These are phyloP conservation scores for Aspergillus transmontanensis DNA, from an alignment of 2,329 filamentous ascomycete genomes.

Conservation along the genomic window DNA sequence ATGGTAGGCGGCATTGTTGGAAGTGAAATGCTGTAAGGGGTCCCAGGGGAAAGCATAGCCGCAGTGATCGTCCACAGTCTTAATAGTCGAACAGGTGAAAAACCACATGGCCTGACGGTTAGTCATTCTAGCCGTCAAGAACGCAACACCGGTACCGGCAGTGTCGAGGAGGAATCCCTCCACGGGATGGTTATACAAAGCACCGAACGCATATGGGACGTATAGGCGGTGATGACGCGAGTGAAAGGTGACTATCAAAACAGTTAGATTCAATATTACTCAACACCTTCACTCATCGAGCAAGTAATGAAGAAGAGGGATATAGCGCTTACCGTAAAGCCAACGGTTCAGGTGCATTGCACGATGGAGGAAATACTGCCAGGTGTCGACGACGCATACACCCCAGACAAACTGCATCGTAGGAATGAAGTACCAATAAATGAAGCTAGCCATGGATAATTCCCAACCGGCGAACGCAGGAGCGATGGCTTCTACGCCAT, in stretches of 20 bases:
- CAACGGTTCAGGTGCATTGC: conserved; percentile 97
- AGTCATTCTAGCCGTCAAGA: conserved; percentile 80
- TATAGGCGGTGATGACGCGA: conserved; percentile 95
- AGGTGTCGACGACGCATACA: conserved; percentile 81
- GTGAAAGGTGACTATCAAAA: conserved; percentile 75
- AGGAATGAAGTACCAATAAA: conserved; percentile 81
- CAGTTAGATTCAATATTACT: conserved; percentile 7
- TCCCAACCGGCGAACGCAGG: conserved; percentile 87
- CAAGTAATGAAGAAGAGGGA: not conserved
- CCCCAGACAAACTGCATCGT: conserved; percentile 74
- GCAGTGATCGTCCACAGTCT: conserved; percentile 97
- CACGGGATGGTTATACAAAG: conserved; percentile 93
- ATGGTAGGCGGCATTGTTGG: conserved; percentile 95
- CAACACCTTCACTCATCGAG: not conserved
- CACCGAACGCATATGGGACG: conserved; percentile 95
- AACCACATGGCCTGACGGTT: conserved; percentile 84
- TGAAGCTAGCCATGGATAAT: conserved; percentile 67
- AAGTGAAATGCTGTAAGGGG: conserved; percentile 85
- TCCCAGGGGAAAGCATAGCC: conserved; percentile 96
- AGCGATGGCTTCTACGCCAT: conserved; percentile 53
- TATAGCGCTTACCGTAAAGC: conserved; percentile 76
- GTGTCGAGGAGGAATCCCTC: conserved; percentile 95
- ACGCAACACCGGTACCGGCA: conserved; percentile 79
- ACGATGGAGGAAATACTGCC: conserved; percentile 97
- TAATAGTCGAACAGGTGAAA: conserved; percentile 86